Percentiles rank a stretch among this genome's conserved stretches.
phyloP scores from a whole-genome alignment of 2,329 filamentous ascomycete genomes.

The Beauveria sp. region DNA sequence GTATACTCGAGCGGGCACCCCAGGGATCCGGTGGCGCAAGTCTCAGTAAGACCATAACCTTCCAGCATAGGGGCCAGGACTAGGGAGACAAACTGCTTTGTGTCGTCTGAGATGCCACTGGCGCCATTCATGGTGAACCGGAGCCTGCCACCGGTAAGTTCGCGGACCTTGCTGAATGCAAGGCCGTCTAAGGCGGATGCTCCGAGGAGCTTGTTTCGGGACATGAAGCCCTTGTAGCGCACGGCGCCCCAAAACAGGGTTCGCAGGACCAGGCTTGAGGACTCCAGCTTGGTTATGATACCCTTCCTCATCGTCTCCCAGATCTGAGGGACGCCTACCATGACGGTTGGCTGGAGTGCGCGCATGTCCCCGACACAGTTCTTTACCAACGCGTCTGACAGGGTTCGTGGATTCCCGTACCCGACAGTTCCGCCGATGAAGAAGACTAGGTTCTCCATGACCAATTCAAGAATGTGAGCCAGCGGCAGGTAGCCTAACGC shows the following conservation, averaged over 20 bases:
- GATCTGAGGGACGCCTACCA: conserved; percentile 91
- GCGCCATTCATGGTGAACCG: conserved; percentile 92
- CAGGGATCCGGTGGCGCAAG: conserved; percentile 73
- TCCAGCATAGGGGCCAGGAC: conserved; percentile 89
- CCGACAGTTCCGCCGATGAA: conserved; percentile 89
- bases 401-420: conserved; percentile 83
- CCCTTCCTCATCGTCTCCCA: conserved; percentile 98
- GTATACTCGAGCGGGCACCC: conserved; percentile 83
- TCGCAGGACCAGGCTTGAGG: conserved; percentile 59
- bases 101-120: conserved; percentile 80
- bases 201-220: conserved; percentile 54
- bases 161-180: conserved; percentile 87
- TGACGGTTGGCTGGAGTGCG: conserved; percentile 79
- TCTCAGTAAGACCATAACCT: conserved; percentile 94
- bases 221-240: conserved; percentile 51
- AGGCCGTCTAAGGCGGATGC: conserved; percentile 66
- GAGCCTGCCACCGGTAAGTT: conserved; percentile 79
- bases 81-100: conserved; percentile 83
- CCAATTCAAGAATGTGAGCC: conserved; percentile 93
- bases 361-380: conserved; percentile 93
- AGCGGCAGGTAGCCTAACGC: conserved; percentile 88
- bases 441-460: conserved; percentile 85
- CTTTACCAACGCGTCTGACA: conserved; percentile 77
- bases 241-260: conserved; percentile 70
- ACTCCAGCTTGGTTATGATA: conserved; percentile 70